Evolutionary conservation across 331 rosid genomes (phyloP).

Genomic region (Malus hybrid): DNA sequence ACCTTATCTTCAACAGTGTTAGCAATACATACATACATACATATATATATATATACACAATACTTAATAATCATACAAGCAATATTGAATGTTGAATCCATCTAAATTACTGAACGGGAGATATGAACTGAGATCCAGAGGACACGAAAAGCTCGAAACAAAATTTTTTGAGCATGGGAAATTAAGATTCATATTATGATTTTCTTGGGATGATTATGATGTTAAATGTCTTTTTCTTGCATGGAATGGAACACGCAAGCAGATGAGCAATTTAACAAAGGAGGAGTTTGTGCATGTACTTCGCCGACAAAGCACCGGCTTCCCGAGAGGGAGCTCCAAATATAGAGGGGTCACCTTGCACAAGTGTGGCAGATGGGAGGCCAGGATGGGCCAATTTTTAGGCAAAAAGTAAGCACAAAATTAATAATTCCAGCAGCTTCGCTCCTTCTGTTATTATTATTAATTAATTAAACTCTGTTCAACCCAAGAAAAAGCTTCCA

Average conservation of each 20-base stretch:
- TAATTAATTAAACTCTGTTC: not conserved
- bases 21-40: too few species aligned
- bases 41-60: too few species aligned
- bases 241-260: constrained; percentile 10
- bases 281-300: constrained; percentile 99
- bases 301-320: constrained; percentile 98
- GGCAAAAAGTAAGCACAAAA: constrained; percentile 72
- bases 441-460: not conserved
- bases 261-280: constrained; percentile 88
- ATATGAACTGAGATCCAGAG: too few species aligned
- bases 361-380: constrained; percentile 99
- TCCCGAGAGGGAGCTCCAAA: constrained; percentile 96
- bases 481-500: not conserved
- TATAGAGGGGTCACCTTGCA: constrained; percentile 98
- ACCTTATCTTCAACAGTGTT: constrained; percentile 1
- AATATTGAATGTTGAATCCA: too few species aligned
- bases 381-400: constrained; percentile 95
- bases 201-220: not conserved
- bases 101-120: too few species aligned
- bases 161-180: not conserved
- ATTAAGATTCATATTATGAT: not conserved
- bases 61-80: too few species aligned
- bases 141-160: too few species aligned
- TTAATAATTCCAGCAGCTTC: not conserved
- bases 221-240: not conserved